Percentiles rank a stretch among this genome's conserved stretches.
phyloP scores from a whole-genome alignment of 1,284 basidiomycete species.

The Mycosarcoma mackinlayi region DNA sequence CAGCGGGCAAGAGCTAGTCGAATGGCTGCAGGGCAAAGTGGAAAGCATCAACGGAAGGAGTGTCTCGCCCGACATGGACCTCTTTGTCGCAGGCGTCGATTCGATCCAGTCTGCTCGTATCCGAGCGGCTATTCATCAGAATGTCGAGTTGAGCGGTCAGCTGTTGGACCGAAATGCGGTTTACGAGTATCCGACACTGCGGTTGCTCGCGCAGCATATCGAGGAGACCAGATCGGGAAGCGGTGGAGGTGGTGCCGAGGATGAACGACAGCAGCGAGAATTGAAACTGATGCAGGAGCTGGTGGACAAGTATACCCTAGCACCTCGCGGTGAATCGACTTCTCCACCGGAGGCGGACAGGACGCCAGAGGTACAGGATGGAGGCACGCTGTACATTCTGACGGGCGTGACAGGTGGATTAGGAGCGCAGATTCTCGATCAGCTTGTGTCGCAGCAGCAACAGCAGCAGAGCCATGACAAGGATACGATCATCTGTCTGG shows the following conservation, averaged over 20 bases:
- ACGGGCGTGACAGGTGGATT: conserved; percentile 76
- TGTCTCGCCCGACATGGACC: conserved; percentile 24
- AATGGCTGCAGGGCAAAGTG: conserved; percentile 28
- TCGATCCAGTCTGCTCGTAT: conserved; percentile 54
- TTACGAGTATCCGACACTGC: conserved; percentile 47
- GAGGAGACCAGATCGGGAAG: conserved; percentile 27
- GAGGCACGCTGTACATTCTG: conserved; percentile 65
- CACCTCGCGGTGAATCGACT: background rate
- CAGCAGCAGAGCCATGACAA: too few relatives aligned
- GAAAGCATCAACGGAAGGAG: conserved; percentile 22
- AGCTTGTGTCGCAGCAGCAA: conserved; percentile 69
- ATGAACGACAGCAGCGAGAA: conserved; percentile 27
- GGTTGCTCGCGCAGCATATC: conserved; percentile 45
- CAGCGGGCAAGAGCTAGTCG: conserved; percentile 9
- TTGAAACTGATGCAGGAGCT: conserved; percentile 62
- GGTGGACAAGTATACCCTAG: conserved; percentile 59
- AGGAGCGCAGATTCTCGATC: conserved; percentile 74
- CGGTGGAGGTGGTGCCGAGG: conserved; percentile 11
- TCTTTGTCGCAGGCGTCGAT: conserved; percentile 54
- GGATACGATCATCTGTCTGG: conserved; percentile 72
- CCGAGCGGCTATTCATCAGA: conserved; percentile 46
- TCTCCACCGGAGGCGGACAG: conserved; percentile 10
- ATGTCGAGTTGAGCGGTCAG: conserved; percentile 17
- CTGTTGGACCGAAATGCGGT: conserved; percentile 42
- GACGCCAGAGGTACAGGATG: conserved; percentile 16